These are phyloP conservation scores for Solanum lignicaule DNA, from an alignment of 257 asterid species.

Conservation along the genomic window DNA sequence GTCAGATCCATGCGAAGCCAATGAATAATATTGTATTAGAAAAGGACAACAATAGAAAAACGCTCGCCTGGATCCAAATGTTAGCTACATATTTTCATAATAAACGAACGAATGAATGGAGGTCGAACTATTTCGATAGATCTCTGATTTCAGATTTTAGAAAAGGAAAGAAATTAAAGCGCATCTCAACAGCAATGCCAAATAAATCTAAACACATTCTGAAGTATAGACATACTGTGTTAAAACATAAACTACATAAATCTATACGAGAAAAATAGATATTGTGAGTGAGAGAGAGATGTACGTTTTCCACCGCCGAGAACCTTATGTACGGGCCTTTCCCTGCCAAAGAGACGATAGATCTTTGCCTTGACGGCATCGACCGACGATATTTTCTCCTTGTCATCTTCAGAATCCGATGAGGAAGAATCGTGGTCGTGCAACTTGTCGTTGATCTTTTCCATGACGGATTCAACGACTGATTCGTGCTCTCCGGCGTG, in stretches of 20 bases:
- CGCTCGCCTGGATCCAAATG: background rate
- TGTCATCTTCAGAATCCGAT: conserved; percentile 62
- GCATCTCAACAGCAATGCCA: background rate
- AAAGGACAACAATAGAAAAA: background rate
- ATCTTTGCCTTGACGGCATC: conserved; percentile 47
- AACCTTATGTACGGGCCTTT: conserved; percentile 70
- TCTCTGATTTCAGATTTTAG: background rate
- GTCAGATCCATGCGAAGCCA: background rate
- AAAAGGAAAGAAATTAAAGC: background rate
- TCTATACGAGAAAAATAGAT: background rate
- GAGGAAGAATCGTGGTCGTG: conserved; percentile 62
- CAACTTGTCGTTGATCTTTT: conserved; percentile 61
- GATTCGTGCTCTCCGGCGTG: conserved; percentile 49
- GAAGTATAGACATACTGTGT: background rate
- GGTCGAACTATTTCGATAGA: background rate
- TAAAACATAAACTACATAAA: background rate
- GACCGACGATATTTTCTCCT: conserved; percentile 31
- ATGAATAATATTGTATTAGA: background rate
- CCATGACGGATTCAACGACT: conserved; percentile 48
- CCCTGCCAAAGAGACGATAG: conserved; percentile 90
- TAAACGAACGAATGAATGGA: background rate
- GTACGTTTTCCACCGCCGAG: conserved; percentile 93
- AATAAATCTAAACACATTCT: background rate
- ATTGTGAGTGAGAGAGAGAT: background rate
- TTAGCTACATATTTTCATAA: background rate